These are phyloP conservation scores for Kuraishia molischiana DNA, from an alignment of 805 yeast genomes.

Conservation along the genomic window DNA sequence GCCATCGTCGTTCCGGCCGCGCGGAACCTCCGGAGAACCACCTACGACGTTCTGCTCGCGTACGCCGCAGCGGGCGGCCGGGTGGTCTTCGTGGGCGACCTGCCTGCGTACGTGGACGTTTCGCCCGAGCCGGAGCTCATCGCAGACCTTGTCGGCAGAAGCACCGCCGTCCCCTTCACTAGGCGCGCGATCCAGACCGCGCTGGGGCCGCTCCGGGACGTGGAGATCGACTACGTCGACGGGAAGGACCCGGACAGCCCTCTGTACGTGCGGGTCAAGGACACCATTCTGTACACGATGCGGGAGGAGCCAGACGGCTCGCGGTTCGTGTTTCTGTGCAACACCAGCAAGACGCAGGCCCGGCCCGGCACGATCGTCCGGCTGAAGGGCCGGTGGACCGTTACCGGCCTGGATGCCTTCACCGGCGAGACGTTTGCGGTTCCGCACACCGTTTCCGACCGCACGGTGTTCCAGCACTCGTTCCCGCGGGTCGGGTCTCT, in stretches of 20 bases:
- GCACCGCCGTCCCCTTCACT: slow-evolving; percentile 4
- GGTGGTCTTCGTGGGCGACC: slow-evolving; percentile 6
- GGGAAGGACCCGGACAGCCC: slow-evolving; percentile 4
- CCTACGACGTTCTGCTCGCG: slow-evolving; percentile 3
- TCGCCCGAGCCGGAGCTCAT: neutral
- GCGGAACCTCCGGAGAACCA: slow-evolving; percentile 3
- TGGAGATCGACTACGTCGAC: slow-evolving; percentile 4
- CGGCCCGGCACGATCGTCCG: slow-evolving; percentile 4
- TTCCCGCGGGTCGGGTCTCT: neutral
- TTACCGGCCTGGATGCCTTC: slow-evolving; percentile 4
- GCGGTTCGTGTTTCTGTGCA: slow-evolving; percentile 5
- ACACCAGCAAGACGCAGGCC: slow-evolving; percentile 3
- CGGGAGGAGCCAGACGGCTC: slow-evolving; percentile 5
- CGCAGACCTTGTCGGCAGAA: neutral
- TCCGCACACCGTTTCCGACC: neutral
- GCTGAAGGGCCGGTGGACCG: slow-evolving; percentile 4
- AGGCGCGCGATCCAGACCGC: slow-evolving; percentile 3
- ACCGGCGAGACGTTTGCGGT: slow-evolving; percentile 1
- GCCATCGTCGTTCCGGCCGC: slow-evolving; percentile 6
- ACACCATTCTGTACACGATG: slow-evolving; percentile 5
- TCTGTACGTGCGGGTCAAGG: slow-evolving; percentile 4
- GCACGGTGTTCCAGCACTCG: neutral
- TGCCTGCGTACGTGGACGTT: slow-evolving; percentile 5
- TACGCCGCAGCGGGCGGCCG: slow-evolving; percentile 5
- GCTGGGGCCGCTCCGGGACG: slow-evolving; percentile 5